phyloP scores from a whole-genome alignment of 1,284 basidiomycete species.

The Pholiota adiposa region DNA sequence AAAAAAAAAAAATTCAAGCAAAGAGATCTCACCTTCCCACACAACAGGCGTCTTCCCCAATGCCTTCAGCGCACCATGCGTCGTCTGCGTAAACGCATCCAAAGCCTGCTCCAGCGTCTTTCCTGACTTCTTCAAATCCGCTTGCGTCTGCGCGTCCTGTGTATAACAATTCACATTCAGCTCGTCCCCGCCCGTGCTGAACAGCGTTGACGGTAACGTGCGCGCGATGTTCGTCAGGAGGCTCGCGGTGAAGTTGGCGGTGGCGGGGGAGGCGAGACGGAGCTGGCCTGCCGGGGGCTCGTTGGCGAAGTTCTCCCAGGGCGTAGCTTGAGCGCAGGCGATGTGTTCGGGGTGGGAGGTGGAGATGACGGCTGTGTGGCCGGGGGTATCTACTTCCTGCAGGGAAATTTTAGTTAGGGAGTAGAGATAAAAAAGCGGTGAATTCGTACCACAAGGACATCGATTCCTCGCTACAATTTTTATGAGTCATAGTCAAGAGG shows the following conservation, averaged over 20 bases:
- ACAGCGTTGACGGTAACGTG: constrained; percentile 61
- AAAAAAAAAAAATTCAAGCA: neutral
- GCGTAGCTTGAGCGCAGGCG: constrained; percentile 67
- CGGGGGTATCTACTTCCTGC: constrained; percentile 78
- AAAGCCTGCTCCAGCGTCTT: constrained; percentile 69
- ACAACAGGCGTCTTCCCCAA: constrained; percentile 49
- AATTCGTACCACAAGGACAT: constrained; percentile 19
- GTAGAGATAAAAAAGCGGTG: neutral
- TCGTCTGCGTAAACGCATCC: constrained; percentile 57
- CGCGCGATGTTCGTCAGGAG: constrained; percentile 39
- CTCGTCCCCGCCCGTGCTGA: constrained; percentile 87
- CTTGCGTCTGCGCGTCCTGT: constrained; percentile 61
- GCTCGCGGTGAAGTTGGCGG: constrained; percentile 41
- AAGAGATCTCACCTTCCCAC: constrained; percentile 42
- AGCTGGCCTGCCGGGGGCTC: constrained; percentile 87
- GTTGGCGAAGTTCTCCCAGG: constrained; percentile 69
- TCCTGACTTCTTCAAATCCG: constrained; percentile 48
- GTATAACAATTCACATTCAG: constrained; percentile 74
- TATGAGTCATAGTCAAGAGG: neutral
- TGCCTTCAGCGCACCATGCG: constrained; percentile 38
- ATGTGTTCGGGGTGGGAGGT: constrained; percentile 73
- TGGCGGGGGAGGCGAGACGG: constrained; percentile 58
- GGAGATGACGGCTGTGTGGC: constrained; percentile 77
- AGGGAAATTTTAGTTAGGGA: neutral
- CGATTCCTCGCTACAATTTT: constrained; percentile 65